Evolutionary conservation across 31 red algal genomes (phyloP).

Genomic region (Porphyra umbilicalis): DNA sequence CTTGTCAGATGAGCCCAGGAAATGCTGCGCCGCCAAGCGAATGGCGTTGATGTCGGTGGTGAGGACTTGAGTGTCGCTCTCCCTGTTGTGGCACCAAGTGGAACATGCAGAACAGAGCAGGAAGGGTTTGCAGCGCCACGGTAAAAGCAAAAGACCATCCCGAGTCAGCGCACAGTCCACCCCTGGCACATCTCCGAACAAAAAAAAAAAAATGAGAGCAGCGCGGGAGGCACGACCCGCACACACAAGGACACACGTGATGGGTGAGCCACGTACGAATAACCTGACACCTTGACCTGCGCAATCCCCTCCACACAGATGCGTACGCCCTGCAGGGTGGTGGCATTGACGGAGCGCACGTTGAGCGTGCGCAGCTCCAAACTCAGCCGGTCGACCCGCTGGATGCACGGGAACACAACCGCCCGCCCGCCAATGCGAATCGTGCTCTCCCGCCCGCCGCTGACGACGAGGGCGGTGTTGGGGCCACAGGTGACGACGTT

Average conservation of each 20-base stretch:
- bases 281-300: slow-evolving; percentile 52
- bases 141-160: too few relatives aligned
- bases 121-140: too few relatives aligned
- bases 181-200: too few relatives aligned
- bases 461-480: slow-evolving; percentile 57
- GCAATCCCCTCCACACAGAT: slow-evolving; percentile 49
- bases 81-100: too few relatives aligned
- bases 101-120: too few relatives aligned
- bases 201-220: too few relatives aligned
- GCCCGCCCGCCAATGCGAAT: slow-evolving; percentile 51
- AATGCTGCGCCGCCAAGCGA: slow-evolving; percentile 65
- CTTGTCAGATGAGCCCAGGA: slow-evolving; percentile 49
- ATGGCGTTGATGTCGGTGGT: slow-evolving; percentile 23
- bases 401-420: slow-evolving; percentile 32
- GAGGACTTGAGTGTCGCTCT: not conserved
- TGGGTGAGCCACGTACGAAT: not conserved
- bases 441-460: slow-evolving; percentile 14
- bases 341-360: slow-evolving; percentile 39
- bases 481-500: slow-evolving; percentile 34
- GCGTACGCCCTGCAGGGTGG: slow-evolving; percentile 44
- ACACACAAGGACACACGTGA: too few relatives aligned
- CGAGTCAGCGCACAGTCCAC: too few relatives aligned
- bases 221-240: too few relatives aligned
- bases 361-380: slow-evolving; percentile 64
- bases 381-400: slow-evolving; percentile 32